Conservation (phyloP, 75 land plant genomes). For the Pinus taeda region DNA sequence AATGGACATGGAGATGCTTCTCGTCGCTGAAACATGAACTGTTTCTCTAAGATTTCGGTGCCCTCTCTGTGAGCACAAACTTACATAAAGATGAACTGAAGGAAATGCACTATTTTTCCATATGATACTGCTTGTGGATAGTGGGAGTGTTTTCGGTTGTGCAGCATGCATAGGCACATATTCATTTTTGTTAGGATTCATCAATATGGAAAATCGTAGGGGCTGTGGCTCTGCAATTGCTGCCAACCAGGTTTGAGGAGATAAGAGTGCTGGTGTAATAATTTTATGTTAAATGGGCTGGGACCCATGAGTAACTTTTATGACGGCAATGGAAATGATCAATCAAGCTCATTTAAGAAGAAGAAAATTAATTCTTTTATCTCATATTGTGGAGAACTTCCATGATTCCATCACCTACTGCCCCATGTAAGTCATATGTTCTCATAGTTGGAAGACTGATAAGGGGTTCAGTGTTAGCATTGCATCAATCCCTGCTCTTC, state of each 20-base stretch:
- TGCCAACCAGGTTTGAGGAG: slow-evolving; percentile 7
- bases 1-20: not conserved
- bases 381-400: slow-evolving; percentile 96
- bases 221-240: no score
- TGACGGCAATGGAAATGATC: slow-evolving; percentile 99
- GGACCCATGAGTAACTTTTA: slow-evolving; percentile 97
- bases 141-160: no score
- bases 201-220: no score
- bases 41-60: slow-evolving; percentile 47
- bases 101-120: slow-evolving; percentile 43
- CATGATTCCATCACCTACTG: slow-evolving; percentile 87
- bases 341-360: slow-evolving; percentile 60
- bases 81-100: slow-evolving; percentile 7
- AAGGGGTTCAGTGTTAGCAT: slow-evolving; percentile 74
- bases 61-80: slow-evolving; percentile 54
- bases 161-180: no score
- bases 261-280: slow-evolving; percentile 67
- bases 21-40: not conserved
- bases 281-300: slow-evolving; percentile 95
- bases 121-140: slow-evolving; percentile 28
- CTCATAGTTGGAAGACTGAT: slow-evolving; percentile 69
- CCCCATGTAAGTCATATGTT: slow-evolving; percentile 85
- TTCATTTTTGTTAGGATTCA: no score
- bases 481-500: slow-evolving; percentile 85
- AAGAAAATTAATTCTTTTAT: slow-evolving; percentile 62